Evolutionary conservation across 805 yeast species (phyloP), one percentile per base, ranked within the genome.

Genomic region (Candida methanosorbosa): DNA sequence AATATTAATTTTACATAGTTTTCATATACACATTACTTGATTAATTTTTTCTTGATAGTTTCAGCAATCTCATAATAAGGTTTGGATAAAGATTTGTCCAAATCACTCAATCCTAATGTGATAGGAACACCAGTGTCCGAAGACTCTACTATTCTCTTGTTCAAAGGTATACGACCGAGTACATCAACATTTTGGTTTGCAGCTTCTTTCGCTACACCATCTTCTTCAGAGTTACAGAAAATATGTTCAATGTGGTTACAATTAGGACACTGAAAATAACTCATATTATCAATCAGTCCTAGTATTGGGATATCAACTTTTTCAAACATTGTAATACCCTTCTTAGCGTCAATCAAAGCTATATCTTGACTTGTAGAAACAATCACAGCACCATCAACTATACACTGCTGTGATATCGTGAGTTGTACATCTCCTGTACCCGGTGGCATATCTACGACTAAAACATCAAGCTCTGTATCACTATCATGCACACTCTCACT

Each of bases 351-450:
- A 5, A 79, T 66, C 18, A 84, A 55, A 0, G 95, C 94, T 27
- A 85, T 72, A 43, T 85, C 94, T 52, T 85, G 95, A 0, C 94
- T 90, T 0, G 95, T 85, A 1, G 87, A 75, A 1, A 85, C 94
- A 26, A 85, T 73, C 1, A 85, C 70, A 0, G 94, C 85, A 0
- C 94, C 95, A 45, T 78, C 81, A 0, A 85, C 72, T 30, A 69
- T 67, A n/a, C 81, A 53, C 46, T 77, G 81, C 54, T 85, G 95
- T 19, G 86, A 77, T n/a, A 85, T 64, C 0, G 94, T 81, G 36
- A 85, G 63, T 48, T 85, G 95, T 0, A 83, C 78, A 51, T 85
- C 95, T 15, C 95, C 95, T 0, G 95, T 85, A 3, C 95, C 95
- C 1, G 95, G 95, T 0, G 95, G 95, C 82, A 85, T 71, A 46